Evolutionary conservation across 2,329 filamentous ascomycete genomes (phyloP).

Genomic region (Colletotrichum chlorophyti): DNA sequence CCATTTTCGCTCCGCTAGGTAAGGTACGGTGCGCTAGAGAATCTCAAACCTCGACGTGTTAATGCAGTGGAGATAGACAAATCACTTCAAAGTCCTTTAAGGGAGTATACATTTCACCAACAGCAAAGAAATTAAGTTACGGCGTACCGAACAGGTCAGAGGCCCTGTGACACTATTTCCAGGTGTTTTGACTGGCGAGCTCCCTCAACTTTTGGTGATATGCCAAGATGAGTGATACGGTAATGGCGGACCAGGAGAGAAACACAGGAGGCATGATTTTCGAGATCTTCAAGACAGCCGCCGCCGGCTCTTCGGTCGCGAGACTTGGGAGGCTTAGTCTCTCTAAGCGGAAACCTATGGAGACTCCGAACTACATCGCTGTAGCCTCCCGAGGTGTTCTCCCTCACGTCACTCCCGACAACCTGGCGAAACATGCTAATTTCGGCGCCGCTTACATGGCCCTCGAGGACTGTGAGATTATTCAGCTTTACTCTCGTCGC

Average conservation of each 20-base stretch:
- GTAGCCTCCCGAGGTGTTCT: conserved; percentile 83
- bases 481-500: conserved; percentile 15
- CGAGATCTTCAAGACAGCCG: conserved; percentile 51
- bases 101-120: no score
- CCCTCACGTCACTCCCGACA: conserved; percentile 90
- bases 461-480: conserved; percentile 87
- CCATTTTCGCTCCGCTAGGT: conserved; percentile 3
- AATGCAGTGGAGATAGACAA: neutral
- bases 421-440: conserved; percentile 68
- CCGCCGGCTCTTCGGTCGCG: conserved; percentile 52
- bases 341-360: conserved; percentile 66
- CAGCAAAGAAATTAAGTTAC: no score
- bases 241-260: conserved; percentile 19
- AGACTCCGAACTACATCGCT: conserved; percentile 84
- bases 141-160: neutral
- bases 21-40: conserved; percentile 27
- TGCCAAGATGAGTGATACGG: conserved; percentile 31
- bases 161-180: neutral
- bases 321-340: conserved; percentile 74
- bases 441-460: conserved; percentile 79
- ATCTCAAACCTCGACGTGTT: conserved; percentile 4
- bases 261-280: conserved; percentile 46
- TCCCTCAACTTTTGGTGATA: neutral
- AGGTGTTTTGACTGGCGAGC: conserved; percentile 5
- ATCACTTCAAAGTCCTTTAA: neutral